phyloP scores from a whole-genome alignment of 148 eudicot genomes.

The Diospyros lotus region DNA sequence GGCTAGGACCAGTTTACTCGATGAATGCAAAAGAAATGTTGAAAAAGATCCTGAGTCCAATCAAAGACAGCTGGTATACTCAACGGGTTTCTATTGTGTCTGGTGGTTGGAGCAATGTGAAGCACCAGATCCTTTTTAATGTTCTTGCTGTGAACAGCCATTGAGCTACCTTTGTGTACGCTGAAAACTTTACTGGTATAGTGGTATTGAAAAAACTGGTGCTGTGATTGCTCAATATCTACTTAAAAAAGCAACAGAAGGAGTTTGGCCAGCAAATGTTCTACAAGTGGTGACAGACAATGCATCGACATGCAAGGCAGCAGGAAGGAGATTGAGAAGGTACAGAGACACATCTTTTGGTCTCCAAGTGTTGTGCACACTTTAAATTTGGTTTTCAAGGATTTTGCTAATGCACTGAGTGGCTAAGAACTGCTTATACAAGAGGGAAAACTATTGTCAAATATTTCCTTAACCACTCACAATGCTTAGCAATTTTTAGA shows the following conservation, averaged over 20 bases:
- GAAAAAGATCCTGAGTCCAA: not conserved
- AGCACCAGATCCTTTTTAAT: slow-evolving; percentile 11
- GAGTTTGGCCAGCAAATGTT: slow-evolving; percentile 2
- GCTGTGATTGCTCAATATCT: slow-evolving; percentile 3
- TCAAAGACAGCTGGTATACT: not conserved
- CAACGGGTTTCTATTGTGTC: slow-evolving; percentile 17
- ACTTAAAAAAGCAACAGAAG: not conserved
- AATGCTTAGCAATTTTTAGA: slow-evolving; percentile 15
- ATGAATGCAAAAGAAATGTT: not conserved
- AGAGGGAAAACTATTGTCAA: slow-evolving; percentile 14
- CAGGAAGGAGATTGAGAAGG: slow-evolving; percentile 12
- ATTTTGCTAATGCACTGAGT: not conserved
- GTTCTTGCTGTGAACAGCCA: slow-evolving; percentile 10
- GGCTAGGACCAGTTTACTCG: slow-evolving; percentile 12
- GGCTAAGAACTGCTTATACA: not conserved
- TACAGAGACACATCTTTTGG: slow-evolving; percentile 15
- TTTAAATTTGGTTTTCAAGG: slow-evolving; percentile 15
- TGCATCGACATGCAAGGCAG: not conserved
- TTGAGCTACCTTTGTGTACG: slow-evolving; percentile 16
- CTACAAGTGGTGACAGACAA: slow-evolving; percentile 16
- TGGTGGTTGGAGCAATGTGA: slow-evolving; percentile 20
- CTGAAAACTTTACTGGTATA: not conserved
- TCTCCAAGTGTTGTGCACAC: slow-evolving; percentile 9
- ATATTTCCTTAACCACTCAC: slow-evolving; percentile 16
- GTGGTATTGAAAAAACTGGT: slow-evolving; percentile 12